These are phyloP conservation scores for Puccinia novopanici DNA, from an alignment of 1,284 basidiomycete genomes.

Conservation along the genomic window DNA sequence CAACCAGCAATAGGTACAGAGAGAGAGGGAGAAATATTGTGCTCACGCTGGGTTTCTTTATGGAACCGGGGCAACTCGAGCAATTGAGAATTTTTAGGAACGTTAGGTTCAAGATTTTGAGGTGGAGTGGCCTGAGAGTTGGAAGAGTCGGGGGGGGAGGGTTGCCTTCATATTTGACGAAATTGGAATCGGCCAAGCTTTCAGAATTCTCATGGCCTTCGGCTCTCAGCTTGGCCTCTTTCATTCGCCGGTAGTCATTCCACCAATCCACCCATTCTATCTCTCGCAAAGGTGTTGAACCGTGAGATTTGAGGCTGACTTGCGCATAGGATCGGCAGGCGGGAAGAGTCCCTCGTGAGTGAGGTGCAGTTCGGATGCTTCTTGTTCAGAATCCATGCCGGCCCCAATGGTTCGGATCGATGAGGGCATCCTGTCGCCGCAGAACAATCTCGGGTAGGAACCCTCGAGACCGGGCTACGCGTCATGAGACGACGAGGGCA, in stretches of 20 bases:
- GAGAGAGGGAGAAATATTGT: too few species aligned
- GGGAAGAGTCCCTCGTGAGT: background rate
- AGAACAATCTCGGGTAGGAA: background rate
- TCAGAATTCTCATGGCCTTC: too few species aligned
- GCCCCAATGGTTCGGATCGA: too few species aligned
- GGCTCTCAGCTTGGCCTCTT: constrained; percentile 64
- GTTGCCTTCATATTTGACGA: background rate
- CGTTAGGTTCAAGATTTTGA: too few species aligned
- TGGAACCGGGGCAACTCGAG: too few species aligned
- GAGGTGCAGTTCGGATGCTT: too few species aligned
- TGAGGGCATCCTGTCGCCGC: background rate
- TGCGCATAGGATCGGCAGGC: constrained; percentile 21
- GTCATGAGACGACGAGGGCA: background rate
- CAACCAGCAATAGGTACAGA: too few species aligned
- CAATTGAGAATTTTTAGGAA: constrained; percentile 92
- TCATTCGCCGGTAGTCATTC: constrained; percentile 65
- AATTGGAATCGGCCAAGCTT: constrained; percentile 6
- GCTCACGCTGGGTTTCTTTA: too few species aligned
- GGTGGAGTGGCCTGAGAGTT: background rate
- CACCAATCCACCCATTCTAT: constrained; percentile 67
- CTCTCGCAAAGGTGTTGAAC: too few species aligned
- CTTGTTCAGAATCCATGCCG: too few species aligned
- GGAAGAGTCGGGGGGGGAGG: background rate
- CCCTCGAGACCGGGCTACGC: background rate
- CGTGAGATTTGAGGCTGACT: constrained; percentile 26